Evolutionary conservation across 2,329 filamentous ascomycete species (phyloP).

Genomic region (Colletotrichum phormii): DNA sequence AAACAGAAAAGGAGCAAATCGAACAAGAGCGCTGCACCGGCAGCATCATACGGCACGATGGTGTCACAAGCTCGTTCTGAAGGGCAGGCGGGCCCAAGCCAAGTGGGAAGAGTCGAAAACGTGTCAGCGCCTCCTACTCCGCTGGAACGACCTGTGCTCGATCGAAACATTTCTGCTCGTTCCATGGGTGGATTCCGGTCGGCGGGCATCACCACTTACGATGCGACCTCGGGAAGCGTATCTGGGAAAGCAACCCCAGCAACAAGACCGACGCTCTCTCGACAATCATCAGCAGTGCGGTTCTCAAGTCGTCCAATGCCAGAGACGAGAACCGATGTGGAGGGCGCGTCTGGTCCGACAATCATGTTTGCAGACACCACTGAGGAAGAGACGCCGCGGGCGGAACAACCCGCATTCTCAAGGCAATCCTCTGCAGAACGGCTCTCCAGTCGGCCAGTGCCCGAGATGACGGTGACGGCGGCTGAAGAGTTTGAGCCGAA

Average conservation of each 20-base stretch:
- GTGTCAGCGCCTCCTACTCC: conserved; percentile 31
- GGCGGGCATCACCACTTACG: conserved; percentile 28
- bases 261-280: conserved; percentile 61
- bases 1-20: conserved; percentile 33
- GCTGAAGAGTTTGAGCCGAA: conserved; percentile 65
- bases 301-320: conserved; percentile 82
- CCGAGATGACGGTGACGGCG: conserved; percentile 69
- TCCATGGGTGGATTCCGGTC: conserved; percentile 27
- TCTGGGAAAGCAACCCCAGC: conserved; percentile 39
- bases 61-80: conserved; percentile 33
- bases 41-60: conserved; percentile 42
- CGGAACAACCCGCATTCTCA: conserved; percentile 52
- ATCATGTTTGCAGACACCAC: conserved; percentile 77
- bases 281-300: conserved; percentile 65
- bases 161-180: conserved; percentile 31
- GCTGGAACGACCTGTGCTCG: conserved; percentile 24
- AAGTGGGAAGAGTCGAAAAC: conserved; percentile 12
- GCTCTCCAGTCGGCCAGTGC: conserved; percentile 73
- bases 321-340: conserved; percentile 72
- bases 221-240: conserved; percentile 9
- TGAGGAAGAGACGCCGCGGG: conserved; percentile 44
- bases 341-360: conserved; percentile 74
- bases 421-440: conserved; percentile 62
- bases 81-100: conserved; percentile 27
- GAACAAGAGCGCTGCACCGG: conserved; percentile 23